Base-by-base conservation (phyloP, 106 monocot genomes). In the Dactylorhiza incarnata region DNA sequence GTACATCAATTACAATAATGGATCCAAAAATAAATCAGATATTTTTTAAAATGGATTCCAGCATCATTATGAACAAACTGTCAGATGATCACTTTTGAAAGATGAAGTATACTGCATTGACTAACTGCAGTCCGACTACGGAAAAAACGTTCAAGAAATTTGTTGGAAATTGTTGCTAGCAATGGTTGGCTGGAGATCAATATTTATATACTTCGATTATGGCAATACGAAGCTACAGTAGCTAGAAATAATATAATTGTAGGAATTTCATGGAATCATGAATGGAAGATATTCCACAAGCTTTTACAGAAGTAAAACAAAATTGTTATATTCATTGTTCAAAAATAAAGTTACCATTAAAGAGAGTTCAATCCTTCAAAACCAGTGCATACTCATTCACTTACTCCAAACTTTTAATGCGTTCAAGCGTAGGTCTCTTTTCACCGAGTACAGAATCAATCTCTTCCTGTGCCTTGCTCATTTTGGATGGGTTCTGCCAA, bases 401-500 rank as follows among this genome's bases (percentile, higher is more conserved):
- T 15, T 89, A 99, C 99, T 89, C 82, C 74, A 99, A 58, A 50
- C 81, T 86, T 74, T 78, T 91, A 45, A 99, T 29, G 80, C 73
- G 59, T 53, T 94, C 94, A 4, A 86, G 78, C 4, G 85, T 89
- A 56, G 82, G 62, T 78, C 52, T 80, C 49, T 77, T 51, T 74
- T 75, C 76, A 49, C 81, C 86, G 75, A 99, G 87, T 29, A 94
- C 86, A 76, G 81, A 84, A 85, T 99, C 99, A 51, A 94, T 80
- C 59, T 94, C 91, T 46, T 25, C 82, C 77, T 99, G 99, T 37
- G 94, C 99, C 77, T 94, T 94, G 78, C 78, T 91, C 99, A 99
- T 91, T 77, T 99, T 99, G 19, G 84, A 79, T 14, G 94, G 91
- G 76, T 88, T 89, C 99, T 94, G 84, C 75, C 49, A 82, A 45